Conservation (phyloP, 257 asterid genomes). For the Solanum etuberosum region DNA sequence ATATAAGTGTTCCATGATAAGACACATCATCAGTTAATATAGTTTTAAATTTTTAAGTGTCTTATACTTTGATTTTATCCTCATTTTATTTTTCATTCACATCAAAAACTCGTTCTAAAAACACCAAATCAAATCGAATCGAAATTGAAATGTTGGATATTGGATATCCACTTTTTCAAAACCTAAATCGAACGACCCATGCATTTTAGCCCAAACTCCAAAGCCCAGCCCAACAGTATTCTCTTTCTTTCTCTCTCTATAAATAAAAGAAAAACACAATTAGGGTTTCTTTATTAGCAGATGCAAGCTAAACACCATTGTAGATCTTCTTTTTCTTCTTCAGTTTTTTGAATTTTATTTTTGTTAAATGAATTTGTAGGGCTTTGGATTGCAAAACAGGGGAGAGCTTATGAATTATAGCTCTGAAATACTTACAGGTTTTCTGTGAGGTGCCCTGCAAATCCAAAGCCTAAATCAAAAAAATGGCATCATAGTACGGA, state of each 20-base stretch:
- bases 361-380: neutral
- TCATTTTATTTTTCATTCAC: neutral
- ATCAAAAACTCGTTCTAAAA: too few species aligned
- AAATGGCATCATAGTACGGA: neutral
- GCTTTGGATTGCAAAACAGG: neutral
- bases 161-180: neutral
- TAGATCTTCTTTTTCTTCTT: neutral
- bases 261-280: neutral
- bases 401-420: neutral
- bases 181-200: neutral
- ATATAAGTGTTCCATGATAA: neutral
- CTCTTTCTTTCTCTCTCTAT: neutral
- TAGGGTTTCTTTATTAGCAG: neutral
- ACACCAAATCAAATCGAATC: too few species aligned
- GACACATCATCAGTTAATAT: neutral
- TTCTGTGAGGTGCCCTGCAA: neutral
- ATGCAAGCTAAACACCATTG: neutral
- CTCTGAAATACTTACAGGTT: neutral
- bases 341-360: neutral
- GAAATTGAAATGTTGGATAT: too few species aligned
- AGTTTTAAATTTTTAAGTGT: too few species aligned
- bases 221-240: neutral
- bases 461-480: neutral
- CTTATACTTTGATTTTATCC: too few species aligned
- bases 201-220: neutral